phyloP scores from a whole-genome alignment of 306 rosid genomes.

The Castanopsis chinensis region DNA sequence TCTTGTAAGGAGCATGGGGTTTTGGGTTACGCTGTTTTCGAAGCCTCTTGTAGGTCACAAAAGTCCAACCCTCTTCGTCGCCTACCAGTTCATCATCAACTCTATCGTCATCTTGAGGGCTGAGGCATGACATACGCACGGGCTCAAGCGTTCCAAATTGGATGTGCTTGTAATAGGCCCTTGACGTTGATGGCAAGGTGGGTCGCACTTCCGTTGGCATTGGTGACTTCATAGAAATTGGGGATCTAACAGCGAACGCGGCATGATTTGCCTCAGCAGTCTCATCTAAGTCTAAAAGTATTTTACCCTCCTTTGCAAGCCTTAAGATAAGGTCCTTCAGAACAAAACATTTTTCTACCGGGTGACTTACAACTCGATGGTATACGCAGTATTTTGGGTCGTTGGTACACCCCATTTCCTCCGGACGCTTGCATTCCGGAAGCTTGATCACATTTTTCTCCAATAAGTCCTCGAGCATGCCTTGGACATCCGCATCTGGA shows the following conservation, averaged over 20 bases:
- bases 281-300: not conserved
- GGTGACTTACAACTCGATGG: not conserved
- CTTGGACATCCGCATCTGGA: not conserved
- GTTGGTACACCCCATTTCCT: not conserved
- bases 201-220: not conserved
- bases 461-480: not conserved
- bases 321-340: not conserved
- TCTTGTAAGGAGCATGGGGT: too few species aligned
- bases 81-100: accelerated
- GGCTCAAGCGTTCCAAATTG: too few species aligned
- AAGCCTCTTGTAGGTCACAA: too few species aligned
- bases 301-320: not conserved
- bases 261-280: not conserved
- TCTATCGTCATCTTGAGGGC: too few species aligned
- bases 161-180: too few species aligned
- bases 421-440: not conserved
- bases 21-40: too few species aligned
- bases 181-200: too few species aligned
- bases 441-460: too few species aligned
- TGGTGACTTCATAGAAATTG: not conserved
- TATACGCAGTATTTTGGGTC: not conserved
- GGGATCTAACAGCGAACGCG: not conserved
- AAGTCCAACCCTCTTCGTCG: too few species aligned
- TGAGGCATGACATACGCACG: too few species aligned
- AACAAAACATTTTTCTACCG: not conserved